Percentiles rank a stretch among this genome's conserved stretches.
phyloP scores from a whole-genome alignment of 2,329 filamentous ascomycete genomes.

The Mariannaea elegans region DNA sequence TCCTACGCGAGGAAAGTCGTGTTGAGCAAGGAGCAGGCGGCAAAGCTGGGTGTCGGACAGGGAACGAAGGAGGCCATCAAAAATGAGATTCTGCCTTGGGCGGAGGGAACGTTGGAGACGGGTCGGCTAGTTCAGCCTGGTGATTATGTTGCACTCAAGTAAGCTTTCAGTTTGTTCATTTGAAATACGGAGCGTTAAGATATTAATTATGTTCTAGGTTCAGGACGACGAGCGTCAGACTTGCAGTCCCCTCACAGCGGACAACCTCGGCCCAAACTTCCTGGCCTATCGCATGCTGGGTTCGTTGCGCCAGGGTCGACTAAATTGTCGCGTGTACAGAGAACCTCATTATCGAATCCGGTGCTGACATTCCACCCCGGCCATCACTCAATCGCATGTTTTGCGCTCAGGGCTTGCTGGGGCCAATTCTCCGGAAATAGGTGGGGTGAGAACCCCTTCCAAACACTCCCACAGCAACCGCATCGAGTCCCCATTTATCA shows the following conservation, averaged over 20 bases:
- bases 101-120: conserved; percentile 76
- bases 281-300: conserved; percentile 48
- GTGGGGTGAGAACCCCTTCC: no score
- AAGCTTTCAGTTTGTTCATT: conserved; percentile 29
- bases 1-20: conserved; percentile 87
- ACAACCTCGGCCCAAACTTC: conserved; percentile 51
- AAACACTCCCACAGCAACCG: no score
- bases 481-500: no score
- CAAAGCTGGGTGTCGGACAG: conserved; percentile 56
- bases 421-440: no score
- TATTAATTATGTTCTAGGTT: conserved; percentile 58
- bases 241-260: conserved; percentile 62
- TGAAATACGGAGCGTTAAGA: background rate
- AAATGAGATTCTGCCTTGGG: conserved; percentile 76
- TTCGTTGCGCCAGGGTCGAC: conserved; percentile 44
- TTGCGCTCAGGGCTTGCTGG: no score
- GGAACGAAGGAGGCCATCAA: conserved; percentile 58
- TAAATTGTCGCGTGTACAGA: conserved; percentile 44
- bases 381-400: no score
- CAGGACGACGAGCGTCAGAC: conserved; percentile 68
- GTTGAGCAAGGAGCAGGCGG: conserved; percentile 63
- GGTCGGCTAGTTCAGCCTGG: conserved; percentile 70
- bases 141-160: conserved; percentile 74
- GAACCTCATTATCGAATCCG: no score
- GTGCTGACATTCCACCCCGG: no score